Base-by-base conservation (phyloP, 495 filamentous ascomycete genomes). In the Penicillium salamii region DNA sequence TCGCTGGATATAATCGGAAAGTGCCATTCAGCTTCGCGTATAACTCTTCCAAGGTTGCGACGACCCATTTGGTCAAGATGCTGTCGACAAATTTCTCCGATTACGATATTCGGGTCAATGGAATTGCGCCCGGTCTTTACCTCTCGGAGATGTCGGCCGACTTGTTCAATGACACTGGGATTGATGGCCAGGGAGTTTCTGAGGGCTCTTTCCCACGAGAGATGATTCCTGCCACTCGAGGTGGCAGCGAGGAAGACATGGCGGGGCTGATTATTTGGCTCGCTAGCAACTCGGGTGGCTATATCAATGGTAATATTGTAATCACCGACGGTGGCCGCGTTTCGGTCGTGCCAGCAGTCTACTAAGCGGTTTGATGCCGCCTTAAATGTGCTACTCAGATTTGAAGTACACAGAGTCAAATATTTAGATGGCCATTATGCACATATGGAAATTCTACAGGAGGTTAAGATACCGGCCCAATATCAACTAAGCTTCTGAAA, bases 111-210 rank as follows among this genome's bases (percentile, higher is more conserved):
- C 68, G 82, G 0, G 67, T 77, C 7, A 89, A 88, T 69, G 75
- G 78, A n/a, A 74, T 89, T 20, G 79, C 81, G 7, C 85, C 86
- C 23, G 86, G 85, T 15, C 29, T 85, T 21, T 88, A 79, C 62
- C 75, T 79, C 2, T 82, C 78, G 21, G 84, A 87, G 41, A 84
- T 87, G 82, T 72, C 84, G 3, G 67, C 67, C 2, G 62, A 68
- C 13, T 19, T 56, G 15, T 63, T 54, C 35, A 13, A 42, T 1
- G 44, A 33, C 2, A 67, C 13, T 33, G 70, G 20, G 18, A 40
- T 34, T 50, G 13, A 43, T 12, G 57, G 36, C 6, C 47, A 42
- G 11, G 63, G 62, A 31, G 54, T 66, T 26, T 62, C 63, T 8
- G 67, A 79, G 11, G 71, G 75, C 5, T 74, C 62, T 5, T 76